A percentile compares a stretch with the other conserved stretches of the same genome.
phyloP scores from a whole-genome alignment of 1,284 basidiomycete species.

The Amylostereum areolatum region DNA sequence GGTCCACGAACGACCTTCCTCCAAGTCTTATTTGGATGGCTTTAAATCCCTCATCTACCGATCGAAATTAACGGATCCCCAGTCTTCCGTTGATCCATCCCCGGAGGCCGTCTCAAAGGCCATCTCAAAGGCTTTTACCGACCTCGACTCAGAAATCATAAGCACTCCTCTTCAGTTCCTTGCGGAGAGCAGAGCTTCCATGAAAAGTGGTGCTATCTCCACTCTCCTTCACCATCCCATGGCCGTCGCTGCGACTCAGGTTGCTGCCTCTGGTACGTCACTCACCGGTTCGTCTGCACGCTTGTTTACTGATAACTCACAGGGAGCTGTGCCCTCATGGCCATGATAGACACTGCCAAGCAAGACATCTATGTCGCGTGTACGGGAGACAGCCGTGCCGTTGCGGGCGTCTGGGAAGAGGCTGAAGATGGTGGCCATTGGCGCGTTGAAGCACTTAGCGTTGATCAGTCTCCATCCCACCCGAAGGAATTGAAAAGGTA shows the following conservation, averaged over 20 bases:
- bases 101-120: slow-evolving; percentile 61
- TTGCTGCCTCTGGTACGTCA: slow-evolving; percentile 63
- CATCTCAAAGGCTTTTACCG: slow-evolving; percentile 74
- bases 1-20: too few species aligned
- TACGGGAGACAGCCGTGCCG: slow-evolving; percentile 92
- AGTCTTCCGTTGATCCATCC: slow-evolving; percentile 12
- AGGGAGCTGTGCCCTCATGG: slow-evolving; percentile 87
- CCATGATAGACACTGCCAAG: slow-evolving; percentile 79
- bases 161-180: slow-evolving; percentile 74
- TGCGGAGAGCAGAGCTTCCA: slow-evolving; percentile 41
- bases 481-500: slow-evolving; percentile 73
- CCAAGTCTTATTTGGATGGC: too few species aligned
- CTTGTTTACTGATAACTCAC: slow-evolving; percentile 9
- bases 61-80: slow-evolving; percentile 26
- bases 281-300: neutral
- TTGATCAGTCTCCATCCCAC: slow-evolving; percentile 95
- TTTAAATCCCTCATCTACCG: slow-evolving; percentile 37
- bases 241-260: slow-evolving; percentile 66
- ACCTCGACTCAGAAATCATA: slow-evolving; percentile 75
- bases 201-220: slow-evolving; percentile 40
- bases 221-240: slow-evolving; percentile 70
- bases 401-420: slow-evolving; percentile 88
- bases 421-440: slow-evolving; percentile 61
- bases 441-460: slow-evolving; percentile 87
- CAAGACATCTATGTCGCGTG: slow-evolving; percentile 85